Conservation (phyloP, 495 filamentous ascomycete genomes). For the Patellaria atrata region DNA sequence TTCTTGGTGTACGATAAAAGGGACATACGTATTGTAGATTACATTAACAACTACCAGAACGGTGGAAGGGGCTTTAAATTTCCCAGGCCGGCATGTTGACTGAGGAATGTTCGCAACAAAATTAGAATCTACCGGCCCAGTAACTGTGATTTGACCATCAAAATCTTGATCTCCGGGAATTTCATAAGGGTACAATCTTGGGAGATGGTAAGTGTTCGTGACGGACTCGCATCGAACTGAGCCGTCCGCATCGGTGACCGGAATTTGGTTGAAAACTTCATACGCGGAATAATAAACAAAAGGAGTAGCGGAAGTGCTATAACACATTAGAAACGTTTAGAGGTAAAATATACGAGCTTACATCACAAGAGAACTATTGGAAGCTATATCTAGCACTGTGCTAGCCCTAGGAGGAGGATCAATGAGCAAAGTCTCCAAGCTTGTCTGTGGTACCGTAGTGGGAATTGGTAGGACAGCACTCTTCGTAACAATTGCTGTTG, state of each 20-base stretch:
- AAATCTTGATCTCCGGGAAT: conserved; percentile 7
- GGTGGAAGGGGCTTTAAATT: conserved; percentile 7
- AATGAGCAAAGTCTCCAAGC: not conserved
- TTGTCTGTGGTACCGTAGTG: conserved; percentile 8
- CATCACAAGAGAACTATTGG: not conserved
- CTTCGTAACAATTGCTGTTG: conserved; percentile 18
- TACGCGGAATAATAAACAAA: conserved; percentile 23
- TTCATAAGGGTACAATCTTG: conserved; percentile 4
- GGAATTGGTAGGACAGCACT: conserved; percentile 14
- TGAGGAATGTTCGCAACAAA: conserved; percentile 16
- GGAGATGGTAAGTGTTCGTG: conserved; percentile 8
- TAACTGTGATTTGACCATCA: conserved; percentile 5
- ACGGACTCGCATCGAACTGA: conserved; percentile 1
- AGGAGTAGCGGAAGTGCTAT: conserved; percentile 18
- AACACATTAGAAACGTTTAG: conserved; percentile 6
- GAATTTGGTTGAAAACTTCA: conserved; percentile 9
- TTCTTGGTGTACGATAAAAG: conserved; percentile 17
- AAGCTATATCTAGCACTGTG: too few species aligned
- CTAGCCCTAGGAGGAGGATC: conserved; percentile 11
- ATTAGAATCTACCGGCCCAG: conserved; percentile 8
- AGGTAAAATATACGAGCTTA: not conserved
- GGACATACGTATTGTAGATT: conserved; percentile 5
- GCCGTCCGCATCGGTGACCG: conserved; percentile 3
- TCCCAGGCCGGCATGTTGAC: conserved; percentile 10
- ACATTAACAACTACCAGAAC: conserved; percentile 15